phyloP scores from a whole-genome alignment of 2,329 filamentous ascomycete species.

The Sporothrix brunneoviolacea region DNA sequence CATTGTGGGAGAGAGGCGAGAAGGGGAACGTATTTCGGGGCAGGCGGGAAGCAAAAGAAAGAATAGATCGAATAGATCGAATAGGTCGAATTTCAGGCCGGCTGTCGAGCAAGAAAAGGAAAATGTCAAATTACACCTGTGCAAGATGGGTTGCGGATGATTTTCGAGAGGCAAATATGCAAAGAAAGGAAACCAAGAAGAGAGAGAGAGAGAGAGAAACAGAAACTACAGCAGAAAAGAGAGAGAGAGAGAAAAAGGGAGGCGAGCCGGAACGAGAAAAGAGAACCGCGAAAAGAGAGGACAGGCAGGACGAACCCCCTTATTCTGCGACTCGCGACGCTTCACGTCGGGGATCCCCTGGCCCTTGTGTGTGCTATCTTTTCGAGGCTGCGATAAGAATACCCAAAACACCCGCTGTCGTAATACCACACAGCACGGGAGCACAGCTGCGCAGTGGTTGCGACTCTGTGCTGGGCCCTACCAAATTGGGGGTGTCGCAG shows the following conservation, averaged over 20 bases:
- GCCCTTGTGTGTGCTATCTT: not conserved
- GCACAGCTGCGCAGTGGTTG: too few species aligned
- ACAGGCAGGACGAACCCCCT: not conserved
- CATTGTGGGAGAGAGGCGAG: conserved; percentile 31
- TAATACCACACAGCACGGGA: not conserved
- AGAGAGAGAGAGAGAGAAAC: not conserved
- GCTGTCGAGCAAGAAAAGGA: not conserved
- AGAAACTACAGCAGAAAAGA: not conserved
- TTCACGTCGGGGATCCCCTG: conserved; percentile 9
- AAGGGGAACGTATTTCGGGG: not conserved
- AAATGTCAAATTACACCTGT: too few species aligned
- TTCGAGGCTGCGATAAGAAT: not conserved
- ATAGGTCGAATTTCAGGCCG: not conserved
- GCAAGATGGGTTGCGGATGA: too few species aligned
- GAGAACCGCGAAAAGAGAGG: not conserved
- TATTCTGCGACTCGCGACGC: conserved; percentile 6
- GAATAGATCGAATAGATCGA: not conserved
- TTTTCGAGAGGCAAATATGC: not conserved
- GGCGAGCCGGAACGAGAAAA: not conserved
- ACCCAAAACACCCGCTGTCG: not conserved
- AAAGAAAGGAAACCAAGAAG: not conserved
- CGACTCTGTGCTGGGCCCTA: not conserved
- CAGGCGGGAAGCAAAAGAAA: not conserved
- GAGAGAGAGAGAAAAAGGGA: not conserved
- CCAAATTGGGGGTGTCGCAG: conserved; percentile 1